phyloP scores from a whole-genome alignment of 2,329 filamentous ascomycete species.

The Fusarium neocosmosporiellum region DNA sequence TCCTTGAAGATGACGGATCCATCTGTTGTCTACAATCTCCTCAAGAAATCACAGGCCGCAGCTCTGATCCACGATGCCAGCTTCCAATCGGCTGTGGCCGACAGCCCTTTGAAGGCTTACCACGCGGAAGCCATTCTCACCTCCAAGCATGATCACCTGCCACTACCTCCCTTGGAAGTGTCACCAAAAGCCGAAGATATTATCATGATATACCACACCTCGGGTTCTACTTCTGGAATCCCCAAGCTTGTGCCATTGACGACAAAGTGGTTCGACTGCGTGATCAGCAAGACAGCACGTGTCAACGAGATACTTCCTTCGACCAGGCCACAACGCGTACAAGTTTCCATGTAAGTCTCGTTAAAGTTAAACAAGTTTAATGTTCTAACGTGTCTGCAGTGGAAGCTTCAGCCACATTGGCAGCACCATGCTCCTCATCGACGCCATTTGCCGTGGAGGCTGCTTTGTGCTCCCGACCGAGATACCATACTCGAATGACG shows the following conservation, averaged over 20 bases:
- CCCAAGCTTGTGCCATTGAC: constrained; percentile 37
- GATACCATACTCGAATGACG: constrained; percentile 8
- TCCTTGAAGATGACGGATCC: constrained; percentile 32
- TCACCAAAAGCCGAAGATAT: constrained; percentile 13
- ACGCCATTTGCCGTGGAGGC: constrained; percentile 3
- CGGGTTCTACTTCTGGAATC: constrained; percentile 34
- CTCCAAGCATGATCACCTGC: neutral
- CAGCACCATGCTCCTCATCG: neutral
- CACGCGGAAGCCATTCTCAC: neutral
- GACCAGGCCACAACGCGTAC: neutral
- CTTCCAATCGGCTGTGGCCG: neutral
- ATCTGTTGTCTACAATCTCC: constrained; percentile 25
- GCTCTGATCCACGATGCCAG: constrained; percentile 25
- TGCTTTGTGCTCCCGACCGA: constrained; percentile 27
- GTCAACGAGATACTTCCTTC: neutral
- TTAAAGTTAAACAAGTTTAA: accelerated
- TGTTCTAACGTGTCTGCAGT: constrained; percentile 3
- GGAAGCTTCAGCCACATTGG: constrained; percentile 37
- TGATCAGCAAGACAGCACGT: neutral
- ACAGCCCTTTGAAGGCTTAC: constrained; percentile 12
- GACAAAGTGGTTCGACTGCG: constrained; percentile 25
- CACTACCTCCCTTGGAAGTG: neutral
- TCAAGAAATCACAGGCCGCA: constrained; percentile 10
- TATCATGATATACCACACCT: constrained; percentile 32
- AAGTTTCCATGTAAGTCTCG: neutral